phyloP scores from a whole-genome alignment of 768 basidiomycete genomes.

The Floccularia luteovirens region DNA sequence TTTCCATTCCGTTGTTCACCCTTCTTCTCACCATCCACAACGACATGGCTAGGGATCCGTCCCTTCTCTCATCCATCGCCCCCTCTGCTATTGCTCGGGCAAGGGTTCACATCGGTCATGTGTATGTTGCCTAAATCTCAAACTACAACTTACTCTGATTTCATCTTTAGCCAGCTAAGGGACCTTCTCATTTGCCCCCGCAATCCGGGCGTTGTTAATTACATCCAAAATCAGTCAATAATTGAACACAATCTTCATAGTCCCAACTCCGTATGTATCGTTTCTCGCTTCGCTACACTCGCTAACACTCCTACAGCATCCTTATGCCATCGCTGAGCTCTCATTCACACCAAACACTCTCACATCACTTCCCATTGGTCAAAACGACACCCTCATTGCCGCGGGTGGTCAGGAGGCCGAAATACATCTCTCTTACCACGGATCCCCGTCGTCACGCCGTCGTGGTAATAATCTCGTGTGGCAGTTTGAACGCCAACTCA shows the following conservation, averaged over 20 bases:
- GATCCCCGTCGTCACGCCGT: slow-evolving; percentile 2
- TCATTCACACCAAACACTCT: slow-evolving; percentile 50
- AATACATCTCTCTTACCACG: slow-evolving; percentile 42
- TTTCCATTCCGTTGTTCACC: neutral
- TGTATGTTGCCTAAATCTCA: slow-evolving; percentile 31
- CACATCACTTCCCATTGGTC: slow-evolving; percentile 36
- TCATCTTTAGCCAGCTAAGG: slow-evolving; percentile 54
- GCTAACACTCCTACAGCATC: slow-evolving; percentile 22
- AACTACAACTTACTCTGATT: slow-evolving; percentile 5
- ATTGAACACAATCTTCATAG: slow-evolving; percentile 52
- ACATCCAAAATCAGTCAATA: slow-evolving; percentile 44
- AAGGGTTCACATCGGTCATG: slow-evolving; percentile 50
- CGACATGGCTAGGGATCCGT: slow-evolving; percentile 43
- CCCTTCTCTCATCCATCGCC: slow-evolving; percentile 31
- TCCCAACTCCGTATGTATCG: slow-evolving; percentile 35
- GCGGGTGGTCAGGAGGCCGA: slow-evolving; percentile 65
- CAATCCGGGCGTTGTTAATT: slow-evolving; percentile 57
- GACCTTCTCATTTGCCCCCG: slow-evolving; percentile 74
- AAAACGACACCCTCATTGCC: slow-evolving; percentile 43
- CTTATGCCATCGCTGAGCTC: slow-evolving; percentile 38
- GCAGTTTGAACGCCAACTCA: slow-evolving; percentile 9
- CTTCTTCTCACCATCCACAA: slow-evolving; percentile 5
- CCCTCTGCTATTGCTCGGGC: slow-evolving; percentile 35
- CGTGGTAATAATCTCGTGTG: slow-evolving; percentile 7
- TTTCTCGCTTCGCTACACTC: too few relatives aligned